Percentiles rank a stretch among this genome's conserved stretches.
Evolutionary conservation across 73 alveolate species (phyloP).

Genomic region (Paramecium tetraurelia): DNA sequence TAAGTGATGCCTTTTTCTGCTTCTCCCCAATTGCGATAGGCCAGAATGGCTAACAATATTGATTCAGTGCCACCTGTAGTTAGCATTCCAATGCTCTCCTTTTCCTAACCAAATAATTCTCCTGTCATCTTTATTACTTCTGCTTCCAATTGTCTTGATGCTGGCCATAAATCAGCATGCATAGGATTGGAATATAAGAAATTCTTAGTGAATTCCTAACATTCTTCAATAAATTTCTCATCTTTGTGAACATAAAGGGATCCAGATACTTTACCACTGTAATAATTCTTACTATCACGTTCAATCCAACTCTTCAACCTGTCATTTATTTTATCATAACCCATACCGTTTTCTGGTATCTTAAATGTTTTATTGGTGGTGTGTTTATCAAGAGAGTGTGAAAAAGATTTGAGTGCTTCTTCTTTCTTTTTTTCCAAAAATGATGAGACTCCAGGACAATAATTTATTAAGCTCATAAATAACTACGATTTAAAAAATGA

Average conservation of each 20-base stretch:
- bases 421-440: neutral
- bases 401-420: neutral
- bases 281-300: constrained; percentile 14
- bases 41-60: constrained; percentile 83
- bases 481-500: neutral
- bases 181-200: constrained; percentile 84
- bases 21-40: constrained; percentile 81
- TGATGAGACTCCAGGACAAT: neutral
- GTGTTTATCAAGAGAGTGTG: neutral
- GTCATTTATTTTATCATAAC: neutral
- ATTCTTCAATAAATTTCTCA: constrained; percentile 10
- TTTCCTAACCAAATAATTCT: constrained; percentile 89
- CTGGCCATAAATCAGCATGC: constrained; percentile 87
- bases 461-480: neutral
- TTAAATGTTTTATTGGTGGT: neutral
- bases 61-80: constrained; percentile 98
- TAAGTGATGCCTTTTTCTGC: constrained; percentile 66
- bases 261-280: constrained; percentile 53
- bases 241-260: constrained; percentile 21
- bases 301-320: constrained; percentile 49
- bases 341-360: constrained; percentile 9
- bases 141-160: constrained; percentile 80
- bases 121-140: constrained; percentile 90
- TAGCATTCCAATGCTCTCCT: constrained; percentile 87
- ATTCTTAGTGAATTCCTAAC: constrained; percentile 40